Conservation (phyloP, 805 yeast species). For the Ogataea pini region DNA sequence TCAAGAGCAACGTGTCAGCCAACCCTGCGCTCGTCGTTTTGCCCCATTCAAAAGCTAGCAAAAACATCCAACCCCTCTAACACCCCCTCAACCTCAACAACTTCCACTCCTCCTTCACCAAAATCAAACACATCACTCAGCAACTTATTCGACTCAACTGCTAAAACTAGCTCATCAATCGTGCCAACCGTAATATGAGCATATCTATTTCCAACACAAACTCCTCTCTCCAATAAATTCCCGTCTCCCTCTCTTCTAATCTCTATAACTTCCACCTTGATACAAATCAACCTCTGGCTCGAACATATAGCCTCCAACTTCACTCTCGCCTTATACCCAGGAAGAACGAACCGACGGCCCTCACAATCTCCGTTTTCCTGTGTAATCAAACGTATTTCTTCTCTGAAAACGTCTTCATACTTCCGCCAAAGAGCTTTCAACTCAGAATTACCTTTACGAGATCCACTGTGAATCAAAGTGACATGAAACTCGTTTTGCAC, state of each 20-base stretch:
- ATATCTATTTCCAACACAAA: constrained; percentile 41
- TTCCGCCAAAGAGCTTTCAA: constrained; percentile 21
- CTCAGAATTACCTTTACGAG: constrained; percentile 18
- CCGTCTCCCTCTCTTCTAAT: constrained; percentile 6
- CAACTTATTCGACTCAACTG: constrained; percentile 54
- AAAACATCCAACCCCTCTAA: constrained; percentile 18
- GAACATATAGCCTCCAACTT: constrained; percentile 47
- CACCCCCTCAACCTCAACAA: constrained; percentile 15
- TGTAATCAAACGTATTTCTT: constrained; percentile 9
- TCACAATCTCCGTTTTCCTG: background rate
- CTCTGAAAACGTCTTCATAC: constrained; percentile 17
- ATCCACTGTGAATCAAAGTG: constrained; percentile 55
- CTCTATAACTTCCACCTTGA: constrained; percentile 44
- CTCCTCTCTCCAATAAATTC: constrained; percentile 9
- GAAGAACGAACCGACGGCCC: constrained; percentile 16
- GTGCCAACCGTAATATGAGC: constrained; percentile 81
- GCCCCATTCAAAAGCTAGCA: constrained; percentile 17
- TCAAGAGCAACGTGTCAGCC: no score
- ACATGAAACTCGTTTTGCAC: constrained; percentile 64
- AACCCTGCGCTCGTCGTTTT: no score
- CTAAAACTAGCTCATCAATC: constrained; percentile 40
- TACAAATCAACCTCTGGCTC: constrained; percentile 53
- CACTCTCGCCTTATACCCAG: constrained; percentile 38
- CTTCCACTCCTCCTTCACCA: constrained; percentile 9
- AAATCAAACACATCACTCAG: constrained; percentile 28